Percentiles rank a stretch among this genome's conserved stretches.
Conservation (phyloP, 2,329 filamentous ascomycete species). For the Zopfia rhizophila region DNA sequence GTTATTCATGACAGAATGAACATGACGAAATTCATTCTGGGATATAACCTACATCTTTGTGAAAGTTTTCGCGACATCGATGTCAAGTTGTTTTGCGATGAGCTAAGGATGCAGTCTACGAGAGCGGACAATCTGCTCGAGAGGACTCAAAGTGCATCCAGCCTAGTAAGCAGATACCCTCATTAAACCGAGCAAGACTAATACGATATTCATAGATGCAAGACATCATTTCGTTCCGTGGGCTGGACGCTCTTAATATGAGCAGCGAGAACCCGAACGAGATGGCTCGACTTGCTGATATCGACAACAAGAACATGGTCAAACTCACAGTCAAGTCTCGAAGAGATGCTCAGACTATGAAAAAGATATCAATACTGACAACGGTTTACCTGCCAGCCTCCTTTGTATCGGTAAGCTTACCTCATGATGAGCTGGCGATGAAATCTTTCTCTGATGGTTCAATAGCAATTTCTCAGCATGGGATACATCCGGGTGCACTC, state of each 20-base stretch:
- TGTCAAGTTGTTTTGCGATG: constrained; percentile 6
- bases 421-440: background rate
- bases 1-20: constrained; percentile 20
- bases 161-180: constrained; percentile 10
- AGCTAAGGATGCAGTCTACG: constrained; percentile 4
- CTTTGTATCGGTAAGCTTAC: constrained; percentile 21
- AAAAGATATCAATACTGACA: constrained; percentile 23
- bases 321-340: constrained; percentile 20
- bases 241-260: constrained; percentile 13
- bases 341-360: constrained; percentile 19
- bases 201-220: constrained; percentile 23
- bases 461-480: constrained; percentile 24
- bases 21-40: constrained; percentile 10
- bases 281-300: constrained; percentile 15
- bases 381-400: constrained; percentile 23
- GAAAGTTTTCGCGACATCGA: background rate
- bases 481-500: constrained; percentile 18
- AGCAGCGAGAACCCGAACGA: constrained; percentile 17
- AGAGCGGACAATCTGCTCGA: constrained; percentile 17
- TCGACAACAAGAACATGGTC: constrained; percentile 22
- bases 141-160: constrained; percentile 10
- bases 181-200: too few relatives aligned
- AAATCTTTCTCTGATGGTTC: background rate
- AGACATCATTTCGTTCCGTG: constrained; percentile 18
- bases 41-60: constrained; percentile 10